Base-by-base conservation (phyloP, 495 filamentous ascomycete species). In the Niebla homalea region DNA sequence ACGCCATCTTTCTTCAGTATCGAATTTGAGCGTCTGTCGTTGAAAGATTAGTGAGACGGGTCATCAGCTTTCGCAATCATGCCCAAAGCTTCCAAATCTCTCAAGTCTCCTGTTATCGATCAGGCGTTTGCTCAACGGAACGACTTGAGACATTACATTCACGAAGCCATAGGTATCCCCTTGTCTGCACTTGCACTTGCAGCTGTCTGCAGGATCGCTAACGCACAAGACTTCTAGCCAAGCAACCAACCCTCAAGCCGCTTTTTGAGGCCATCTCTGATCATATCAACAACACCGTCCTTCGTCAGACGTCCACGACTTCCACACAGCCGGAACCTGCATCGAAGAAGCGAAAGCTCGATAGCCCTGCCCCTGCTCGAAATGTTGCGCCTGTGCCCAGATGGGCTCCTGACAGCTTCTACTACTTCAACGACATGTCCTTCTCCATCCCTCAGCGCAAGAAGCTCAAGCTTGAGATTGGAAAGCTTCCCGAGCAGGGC, bases 381-480 rank as follows among this genome's bases (percentile, higher is more conserved):
- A 32, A 11, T 12, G 29, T 32, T 32, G 29, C 29, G 29, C 29
- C 29, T 32, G 48, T 52, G 62, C 36, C 64, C 58, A 60, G 60
- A 58, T 59, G 64, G 57, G 56, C 67, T 61, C 59, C 58, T 66
- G 29, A 50, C 66, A 49, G 62, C 64, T 49, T 72, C 68, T 43
- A 40, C 53, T 79, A 81, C 51, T 72, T 87, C 40, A 75, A 79
- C 52, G 83, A 89, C 52, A 73, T 89, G 12, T 87, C 84, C 1
- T 75, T 88, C 35, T 72, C 79, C 3, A 74, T 85, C n/a, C 92
- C 92, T 15, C 83, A 86, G 67, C 74, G 92, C 53, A 98, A 96
- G 70, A 98, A 97, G 70, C 80, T 90, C 58, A 84, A 77, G 38
- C 68, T 97, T 25, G 83, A 86, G 65, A 70, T 97, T 15, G 48